A percentile compares a stretch with the other conserved stretches of the same genome.
These are phyloP conservation scores for Aspergillus pseudotamarii DNA, from an alignment of 2,329 filamentous ascomycete species.

Conservation along the genomic window DNA sequence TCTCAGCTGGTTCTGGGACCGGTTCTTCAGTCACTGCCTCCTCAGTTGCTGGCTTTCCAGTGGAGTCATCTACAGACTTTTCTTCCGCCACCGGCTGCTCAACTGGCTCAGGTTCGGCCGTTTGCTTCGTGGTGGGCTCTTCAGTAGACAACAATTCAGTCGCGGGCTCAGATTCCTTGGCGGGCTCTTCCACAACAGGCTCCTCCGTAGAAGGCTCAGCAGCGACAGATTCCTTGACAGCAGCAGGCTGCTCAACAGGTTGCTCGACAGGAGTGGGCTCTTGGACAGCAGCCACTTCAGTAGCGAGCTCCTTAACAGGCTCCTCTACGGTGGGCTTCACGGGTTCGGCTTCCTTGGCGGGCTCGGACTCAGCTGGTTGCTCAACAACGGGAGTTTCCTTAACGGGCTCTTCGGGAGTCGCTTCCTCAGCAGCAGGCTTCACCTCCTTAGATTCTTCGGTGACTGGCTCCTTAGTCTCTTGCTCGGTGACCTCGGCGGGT, in stretches of 20 bases:
- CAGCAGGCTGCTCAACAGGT: slow-evolving; percentile 1
- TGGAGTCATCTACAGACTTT: slow-evolving; percentile 8
- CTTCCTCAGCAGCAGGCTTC: slow-evolving; percentile 2
- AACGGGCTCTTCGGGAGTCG: neutral
- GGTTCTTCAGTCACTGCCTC: neutral
- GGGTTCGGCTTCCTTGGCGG: slow-evolving; percentile 7
- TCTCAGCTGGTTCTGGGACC: slow-evolving; percentile 5
- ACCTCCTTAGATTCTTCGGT: slow-evolving; percentile 7
- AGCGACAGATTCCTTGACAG: neutral
- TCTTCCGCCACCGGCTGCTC: neutral
- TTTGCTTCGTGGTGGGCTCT: slow-evolving; percentile 9
- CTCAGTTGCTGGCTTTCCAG: slow-evolving; percentile 5
- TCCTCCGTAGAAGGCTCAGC: slow-evolving; percentile 14
- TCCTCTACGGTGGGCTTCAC: slow-evolving; percentile 12
- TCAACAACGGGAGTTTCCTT: slow-evolving; percentile 7
- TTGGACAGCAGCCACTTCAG: neutral
- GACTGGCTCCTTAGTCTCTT: slow-evolving; percentile 6
- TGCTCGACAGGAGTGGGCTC: neutral
- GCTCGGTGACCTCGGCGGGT: neutral
- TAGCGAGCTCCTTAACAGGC: slow-evolving; percentile 9
- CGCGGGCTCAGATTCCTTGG: slow-evolving; percentile 2
- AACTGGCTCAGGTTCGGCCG: neutral
- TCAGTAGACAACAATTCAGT: neutral
- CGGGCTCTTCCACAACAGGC: slow-evolving; percentile 1
- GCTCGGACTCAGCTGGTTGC: slow-evolving; percentile 6